Evolutionary conservation across 2,329 filamentous ascomycete species (phyloP), one percentile per base, ranked within the genome.

Genomic region (Cordyceps militaris): DNA sequence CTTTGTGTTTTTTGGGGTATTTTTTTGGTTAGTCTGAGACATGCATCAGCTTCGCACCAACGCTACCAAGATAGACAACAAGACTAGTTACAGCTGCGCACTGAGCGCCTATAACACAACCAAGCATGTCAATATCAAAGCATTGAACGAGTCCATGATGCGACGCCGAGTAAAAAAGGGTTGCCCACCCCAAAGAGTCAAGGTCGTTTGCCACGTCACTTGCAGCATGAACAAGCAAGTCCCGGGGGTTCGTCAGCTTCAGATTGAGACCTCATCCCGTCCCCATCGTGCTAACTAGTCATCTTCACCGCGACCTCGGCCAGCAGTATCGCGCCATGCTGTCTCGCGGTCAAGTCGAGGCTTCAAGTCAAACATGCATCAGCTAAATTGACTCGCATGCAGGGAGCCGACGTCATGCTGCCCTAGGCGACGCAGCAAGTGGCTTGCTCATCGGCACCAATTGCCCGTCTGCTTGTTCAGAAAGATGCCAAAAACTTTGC

Each of bases 11-110:
- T 26, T 19, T 47, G 30, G 43, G 10, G 16, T 28, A 30, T 57
- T 43, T 26, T 51, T 9, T 34, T 7, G 5, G 10, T 28, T 28
- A 19, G 52, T 53, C 50, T 46, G 42, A 55, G 52, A 55, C 52
- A 55, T 55, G 42, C 52, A 38, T 55, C 52, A 42, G 38, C 52
- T 55, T n/a, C 28, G 30, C 52, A 40, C 42, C 50, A 53, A 44
- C 50, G 21, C n/a, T 48, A n/a, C n/a, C n/a, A n/a, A 48, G 30
- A 34, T 34, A 19, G 30, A 34, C 38, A n/a, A n/a, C n/a, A n/a
- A 7, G 14, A 43, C 38, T 43, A 19, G 16, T 38, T 51, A 51
- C 49, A 51, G 49, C 49, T 38, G 32, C 11, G 32, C 16, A 23
- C 10, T 19, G 21, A 3, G 34, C 24, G 34, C 49, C 38, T 53